Evolutionary conservation across 768 basidiomycete genomes (phyloP).

Genomic region (Mrakia gelida): DNA sequence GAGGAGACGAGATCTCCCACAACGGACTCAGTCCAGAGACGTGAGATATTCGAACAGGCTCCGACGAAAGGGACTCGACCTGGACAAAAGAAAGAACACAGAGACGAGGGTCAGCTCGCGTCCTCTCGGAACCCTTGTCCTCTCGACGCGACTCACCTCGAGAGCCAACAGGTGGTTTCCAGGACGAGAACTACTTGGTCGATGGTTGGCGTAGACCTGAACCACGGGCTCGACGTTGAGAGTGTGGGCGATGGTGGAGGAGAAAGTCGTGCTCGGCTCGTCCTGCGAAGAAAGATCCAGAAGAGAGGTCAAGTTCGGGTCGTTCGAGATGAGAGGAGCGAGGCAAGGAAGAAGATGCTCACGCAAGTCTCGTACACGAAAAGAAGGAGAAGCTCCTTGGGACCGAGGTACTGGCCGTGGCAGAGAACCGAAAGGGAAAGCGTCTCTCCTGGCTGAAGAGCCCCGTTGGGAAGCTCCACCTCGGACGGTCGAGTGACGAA

Average conservation of each 20-base stretch:
- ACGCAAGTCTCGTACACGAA: conserved; percentile 62
- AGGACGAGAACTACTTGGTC: conserved; percentile 47
- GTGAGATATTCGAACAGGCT: conserved; percentile 53
- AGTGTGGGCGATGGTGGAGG: conserved; percentile 15
- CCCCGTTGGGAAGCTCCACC: conserved; percentile 44
- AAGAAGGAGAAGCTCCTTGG: conserved; percentile 57
- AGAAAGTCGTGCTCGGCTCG: conserved; percentile 7
- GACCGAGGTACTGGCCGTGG: conserved; percentile 53
- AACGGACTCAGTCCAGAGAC: conserved; percentile 62
- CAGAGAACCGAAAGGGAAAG: conserved; percentile 55
- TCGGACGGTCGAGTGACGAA: conserved; percentile 50
- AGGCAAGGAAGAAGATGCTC: background rate
- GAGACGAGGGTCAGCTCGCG: background rate
- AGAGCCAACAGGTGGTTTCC: conserved; percentile 14
- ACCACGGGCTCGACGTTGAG: conserved; percentile 53
- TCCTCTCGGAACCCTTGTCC: background rate
- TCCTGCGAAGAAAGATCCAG: background rate
- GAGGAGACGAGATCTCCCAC: conserved; percentile 58
- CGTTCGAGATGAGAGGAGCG: background rate
- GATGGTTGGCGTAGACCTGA: conserved; percentile 52
- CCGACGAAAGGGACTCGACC: conserved; percentile 12
- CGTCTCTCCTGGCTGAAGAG: conserved; percentile 52
- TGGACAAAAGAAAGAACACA: background rate
- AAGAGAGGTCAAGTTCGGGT: background rate
- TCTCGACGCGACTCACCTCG: conserved; percentile 4